A percentile compares a stretch with the other conserved stretches of the same genome.
These are phyloP conservation scores for Hymenoscyphus fructigenus DNA, from an alignment of 2,329 filamentous ascomycete species.

Conservation along the genomic window DNA sequence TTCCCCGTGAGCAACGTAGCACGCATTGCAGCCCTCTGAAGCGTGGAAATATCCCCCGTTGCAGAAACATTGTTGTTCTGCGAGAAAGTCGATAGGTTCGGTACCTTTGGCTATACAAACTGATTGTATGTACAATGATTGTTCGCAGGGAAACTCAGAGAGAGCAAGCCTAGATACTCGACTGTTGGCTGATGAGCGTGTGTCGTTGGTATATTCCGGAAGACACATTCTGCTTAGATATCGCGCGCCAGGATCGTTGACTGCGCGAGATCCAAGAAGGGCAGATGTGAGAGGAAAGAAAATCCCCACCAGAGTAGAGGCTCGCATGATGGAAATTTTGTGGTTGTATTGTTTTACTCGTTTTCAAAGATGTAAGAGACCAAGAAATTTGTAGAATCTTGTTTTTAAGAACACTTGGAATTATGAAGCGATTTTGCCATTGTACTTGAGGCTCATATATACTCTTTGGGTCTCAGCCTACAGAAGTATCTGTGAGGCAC, in stretches of 20 bases:
- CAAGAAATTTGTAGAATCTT: not conserved
- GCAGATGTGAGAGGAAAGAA: not conserved
- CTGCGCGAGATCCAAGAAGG: not conserved
- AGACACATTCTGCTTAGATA: not conserved
- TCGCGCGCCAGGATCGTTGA: not conserved
- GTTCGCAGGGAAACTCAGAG: not conserved
- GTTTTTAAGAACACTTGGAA: not conserved
- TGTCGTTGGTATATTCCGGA: not conserved
- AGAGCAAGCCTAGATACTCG: not conserved
- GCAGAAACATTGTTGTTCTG: not conserved
- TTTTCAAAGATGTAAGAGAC: not conserved
- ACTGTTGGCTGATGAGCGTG: not conserved
- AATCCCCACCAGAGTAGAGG: not conserved
- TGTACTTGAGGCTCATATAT: not conserved
- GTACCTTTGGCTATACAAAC: not conserved
- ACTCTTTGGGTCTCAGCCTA: not conserved
- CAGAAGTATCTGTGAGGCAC: not conserved
- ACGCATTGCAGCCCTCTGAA: not conserved
- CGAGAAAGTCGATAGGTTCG: not conserved
- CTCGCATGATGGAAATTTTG: not conserved
- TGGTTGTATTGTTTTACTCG: not conserved
- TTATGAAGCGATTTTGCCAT: not conserved
- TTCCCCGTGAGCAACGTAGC: not conserved
- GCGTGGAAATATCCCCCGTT: not conserved
- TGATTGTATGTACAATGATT: not conserved